Evolutionary conservation across 805 yeast genomes (phyloP), one percentile per base, ranked within the genome.

Genomic region (Candida ponderosae): DNA sequence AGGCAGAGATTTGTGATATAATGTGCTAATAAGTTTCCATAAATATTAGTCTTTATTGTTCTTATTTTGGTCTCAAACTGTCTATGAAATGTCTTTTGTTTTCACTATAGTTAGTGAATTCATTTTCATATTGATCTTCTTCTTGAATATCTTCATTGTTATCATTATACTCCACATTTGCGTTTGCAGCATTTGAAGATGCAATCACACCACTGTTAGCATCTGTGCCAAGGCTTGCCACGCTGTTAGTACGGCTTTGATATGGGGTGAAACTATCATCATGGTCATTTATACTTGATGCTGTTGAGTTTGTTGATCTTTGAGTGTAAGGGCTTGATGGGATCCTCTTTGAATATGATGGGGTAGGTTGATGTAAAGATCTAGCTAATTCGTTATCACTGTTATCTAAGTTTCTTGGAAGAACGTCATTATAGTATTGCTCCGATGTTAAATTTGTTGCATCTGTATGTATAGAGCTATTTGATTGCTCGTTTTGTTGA

Each of bases 41-140:
- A n/a, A n/a, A n/a, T n/a, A n/a, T n/a, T n/a, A n/a, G n/a, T n/a
- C n/a, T n/a, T n/a, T n/a, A n/a, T n/a, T n/a, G n/a, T n/a, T n/a
- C n/a, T n/a, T 17, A 11, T 18, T 60, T 57, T 32, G 70, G 70
- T 49, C 65, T 63, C 36, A 66, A 45, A 40, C 66, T 56, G 37
- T 65, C 55, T 33, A 63, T 56, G 47, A 57, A 70, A 19, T 62
- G 63, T 44, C 63, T 57, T 44, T 65, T 69, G 43, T 61, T 70
- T 36, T 58, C 59, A 6, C 61, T 50, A 43, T 70, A 69, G 43
- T 68, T 69, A 1, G 75, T 66, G 36, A 65, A 67, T 34, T 66
- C 70, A 40, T 67, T 65, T 44, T 63, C 69, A 39, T 65, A 65
- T 40, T 63, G 68, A 43, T 65, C 70, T 39, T 65, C 70, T 38